Percentiles rank a stretch among this genome's conserved stretches.
These are phyloP conservation scores for Amborella trichopoda DNA, from an alignment of 164 flowering plant species.

Conservation along the genomic window DNA sequence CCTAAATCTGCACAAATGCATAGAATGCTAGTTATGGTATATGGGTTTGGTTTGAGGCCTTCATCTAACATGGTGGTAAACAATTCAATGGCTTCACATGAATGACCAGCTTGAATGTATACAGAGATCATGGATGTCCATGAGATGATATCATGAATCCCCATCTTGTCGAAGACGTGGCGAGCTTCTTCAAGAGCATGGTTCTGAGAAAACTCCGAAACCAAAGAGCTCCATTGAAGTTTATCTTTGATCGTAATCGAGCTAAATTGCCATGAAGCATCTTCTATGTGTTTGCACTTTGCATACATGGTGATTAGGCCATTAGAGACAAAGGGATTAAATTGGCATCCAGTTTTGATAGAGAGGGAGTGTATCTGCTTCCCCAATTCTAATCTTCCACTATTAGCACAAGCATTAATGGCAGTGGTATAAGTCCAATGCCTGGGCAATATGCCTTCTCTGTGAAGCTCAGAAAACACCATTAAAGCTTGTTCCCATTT, in stretches of 20 bases:
- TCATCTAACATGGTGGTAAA: slow-evolving; percentile 21
- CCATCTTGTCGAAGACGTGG: slow-evolving; percentile 25
- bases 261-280: slow-evolving; percentile 21
- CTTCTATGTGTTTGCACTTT: slow-evolving; percentile 23
- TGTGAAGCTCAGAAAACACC: slow-evolving; percentile 22
- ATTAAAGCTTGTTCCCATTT: slow-evolving; percentile 18
- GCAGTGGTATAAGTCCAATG: slow-evolving; percentile 30
- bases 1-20: slow-evolving; percentile 23
- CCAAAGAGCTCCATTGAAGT: slow-evolving; percentile 25
- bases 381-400: slow-evolving; percentile 23
- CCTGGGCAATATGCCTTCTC: slow-evolving; percentile 23
- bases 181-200: slow-evolving; percentile 26
- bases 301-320: slow-evolving; percentile 36
- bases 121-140: slow-evolving; percentile 45
- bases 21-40: slow-evolving; percentile 24
- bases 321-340: slow-evolving; percentile 25
- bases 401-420: slow-evolving; percentile 30
- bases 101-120: slow-evolving; percentile 26
- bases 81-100: slow-evolving; percentile 18
- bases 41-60: slow-evolving; percentile 23
- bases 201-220: slow-evolving; percentile 22
- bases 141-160: slow-evolving; percentile 27
- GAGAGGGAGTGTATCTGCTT: slow-evolving; percentile 25
- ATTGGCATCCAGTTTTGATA: slow-evolving; percentile 21
- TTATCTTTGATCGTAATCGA: slow-evolving; percentile 21